A percentile compares a stretch with the other conserved stretches of the same genome.
Evolutionary conservation across 2,329 filamentous ascomycete genomes (phyloP).

Genomic region (Pseudogymnoascus destructans): DNA sequence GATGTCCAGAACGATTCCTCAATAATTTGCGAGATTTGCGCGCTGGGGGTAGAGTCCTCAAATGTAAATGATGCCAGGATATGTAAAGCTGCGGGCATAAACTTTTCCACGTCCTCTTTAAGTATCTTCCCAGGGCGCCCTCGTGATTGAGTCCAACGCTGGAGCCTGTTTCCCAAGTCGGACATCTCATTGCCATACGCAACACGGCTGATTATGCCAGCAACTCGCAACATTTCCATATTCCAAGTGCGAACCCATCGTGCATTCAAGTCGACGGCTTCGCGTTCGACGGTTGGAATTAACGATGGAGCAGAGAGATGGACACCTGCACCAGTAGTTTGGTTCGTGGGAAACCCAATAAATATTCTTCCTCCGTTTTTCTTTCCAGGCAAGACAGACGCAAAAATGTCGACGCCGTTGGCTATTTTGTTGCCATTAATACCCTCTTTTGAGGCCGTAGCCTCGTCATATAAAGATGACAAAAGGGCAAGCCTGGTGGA

Average conservation of each 20-base stretch:
- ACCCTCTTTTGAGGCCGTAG: constrained; percentile 40
- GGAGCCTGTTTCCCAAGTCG: constrained; percentile 52
- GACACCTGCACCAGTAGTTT: constrained; percentile 86
- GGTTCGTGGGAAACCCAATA: constrained; percentile 93
- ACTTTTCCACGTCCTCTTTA: constrained; percentile 49
- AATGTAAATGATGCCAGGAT: constrained; percentile 81
- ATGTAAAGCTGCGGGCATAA: constrained; percentile 69
- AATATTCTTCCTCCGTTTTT: constrained; percentile 76
- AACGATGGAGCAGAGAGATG: constrained; percentile 93
- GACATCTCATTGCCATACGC: constrained; percentile 82
- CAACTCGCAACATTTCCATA: constrained; percentile 77
- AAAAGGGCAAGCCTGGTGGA: constrained; percentile 74
- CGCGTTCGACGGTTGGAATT: constrained; percentile 92
- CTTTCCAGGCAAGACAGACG: constrained; percentile 78
- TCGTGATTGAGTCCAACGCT: constrained; percentile 30
- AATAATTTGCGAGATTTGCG: constrained; percentile 70
- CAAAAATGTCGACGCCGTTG: constrained; percentile 66
- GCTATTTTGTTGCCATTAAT: constrained; percentile 33
- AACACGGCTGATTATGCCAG: constrained; percentile 79
- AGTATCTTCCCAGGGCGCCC: constrained; percentile 39
- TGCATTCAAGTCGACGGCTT: constrained; percentile 93
- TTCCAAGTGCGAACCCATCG: constrained; percentile 95
- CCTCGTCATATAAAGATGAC: constrained; percentile 83
- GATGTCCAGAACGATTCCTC: constrained; percentile 96
- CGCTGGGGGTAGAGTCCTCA: constrained; percentile 77